These are phyloP conservation scores for Wallacemonas collosoma DNA, from an alignment of 208 protist genomes.

Conservation along the genomic window DNA sequence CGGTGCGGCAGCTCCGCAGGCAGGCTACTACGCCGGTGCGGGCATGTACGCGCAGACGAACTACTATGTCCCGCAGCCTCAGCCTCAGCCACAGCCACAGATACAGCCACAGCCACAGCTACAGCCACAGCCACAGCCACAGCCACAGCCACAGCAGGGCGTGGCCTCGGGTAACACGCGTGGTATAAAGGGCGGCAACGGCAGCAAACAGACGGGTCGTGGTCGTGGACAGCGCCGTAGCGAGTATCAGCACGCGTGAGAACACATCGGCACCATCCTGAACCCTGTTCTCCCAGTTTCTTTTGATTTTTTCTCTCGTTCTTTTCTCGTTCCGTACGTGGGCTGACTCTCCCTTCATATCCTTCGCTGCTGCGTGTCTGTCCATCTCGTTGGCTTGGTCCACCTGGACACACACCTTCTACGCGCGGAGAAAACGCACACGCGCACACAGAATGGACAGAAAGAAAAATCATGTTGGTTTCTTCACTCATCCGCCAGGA, in stretches of 20 bases:
- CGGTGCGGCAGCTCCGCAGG: background rate
- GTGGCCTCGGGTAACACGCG: background rate
- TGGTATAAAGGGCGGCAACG: conserved; percentile 12
- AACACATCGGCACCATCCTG: too few relatives aligned
- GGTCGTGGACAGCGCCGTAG: conserved; percentile 16
- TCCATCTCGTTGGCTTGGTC: too few relatives aligned
- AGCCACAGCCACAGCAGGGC: conserved; percentile 15
- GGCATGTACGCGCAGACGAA: conserved; percentile 22
- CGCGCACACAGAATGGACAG: too few relatives aligned
- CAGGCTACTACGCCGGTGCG: conserved; percentile 17
- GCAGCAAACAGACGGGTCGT: conserved; percentile 15
- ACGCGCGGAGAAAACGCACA: too few relatives aligned
- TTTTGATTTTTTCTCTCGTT: conserved; percentile 11
- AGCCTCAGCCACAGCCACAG: conserved; percentile 17
- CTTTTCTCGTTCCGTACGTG: background rate
- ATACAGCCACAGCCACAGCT: conserved; percentile 17
- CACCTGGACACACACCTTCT: too few relatives aligned
- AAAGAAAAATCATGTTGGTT: too few relatives aligned
- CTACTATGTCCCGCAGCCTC: conserved; percentile 20
- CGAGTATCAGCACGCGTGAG: conserved; percentile 16
- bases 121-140: conserved; percentile 17
- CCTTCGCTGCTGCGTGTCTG: background rate
- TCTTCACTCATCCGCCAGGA: too few relatives aligned
- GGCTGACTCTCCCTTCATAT: background rate
- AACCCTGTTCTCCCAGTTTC: background rate